phyloP scores from a whole-genome alignment of 225 moss, liverwort and hornwort genomes.

The Asterella californica region DNA sequence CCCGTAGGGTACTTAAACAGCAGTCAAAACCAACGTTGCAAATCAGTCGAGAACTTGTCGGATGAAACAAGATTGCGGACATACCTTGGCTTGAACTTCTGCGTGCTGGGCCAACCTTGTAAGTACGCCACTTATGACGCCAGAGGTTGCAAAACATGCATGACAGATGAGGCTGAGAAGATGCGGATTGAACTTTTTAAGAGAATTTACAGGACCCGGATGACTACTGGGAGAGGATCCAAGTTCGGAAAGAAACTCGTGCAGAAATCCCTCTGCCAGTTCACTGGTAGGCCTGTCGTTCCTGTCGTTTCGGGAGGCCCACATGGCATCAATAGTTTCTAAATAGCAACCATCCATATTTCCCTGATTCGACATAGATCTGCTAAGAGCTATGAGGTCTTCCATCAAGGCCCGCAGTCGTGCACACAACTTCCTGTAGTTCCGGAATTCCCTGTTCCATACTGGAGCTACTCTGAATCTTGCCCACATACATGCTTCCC shows the following conservation, averaged over 20 bases:
- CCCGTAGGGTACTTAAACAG: neutral
- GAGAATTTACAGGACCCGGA: slow-evolving; percentile 11
- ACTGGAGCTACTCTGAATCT: slow-evolving; percentile 35
- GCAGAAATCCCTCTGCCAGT: slow-evolving; percentile 9
- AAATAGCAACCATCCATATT: neutral
- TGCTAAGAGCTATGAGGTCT: slow-evolving; percentile 23
- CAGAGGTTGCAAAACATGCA: slow-evolving; percentile 32
- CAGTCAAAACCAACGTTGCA: neutral
- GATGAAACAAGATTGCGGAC: neutral
- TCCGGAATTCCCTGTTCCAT: slow-evolving; percentile 37
- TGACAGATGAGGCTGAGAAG: slow-evolving; percentile 38
- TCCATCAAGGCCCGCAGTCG: slow-evolving; percentile 29
- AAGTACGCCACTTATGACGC: slow-evolving; percentile 38
- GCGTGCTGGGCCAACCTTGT: slow-evolving; percentile 36
- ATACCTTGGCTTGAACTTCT: slow-evolving; percentile 43
- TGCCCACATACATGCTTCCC: slow-evolving; percentile 36
- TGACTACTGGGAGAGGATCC: slow-evolving; percentile 1
- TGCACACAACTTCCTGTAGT: slow-evolving; percentile 27
- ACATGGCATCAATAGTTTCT: slow-evolving; percentile 18
- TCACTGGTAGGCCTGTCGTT: neutral
- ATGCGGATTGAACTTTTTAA: slow-evolving; percentile 15
- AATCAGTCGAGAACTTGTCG: neutral
- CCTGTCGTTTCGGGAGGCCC: slow-evolving; percentile 13
- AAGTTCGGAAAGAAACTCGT: slow-evolving; percentile 18
- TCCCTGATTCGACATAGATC: slow-evolving; percentile 13